Evolutionary conservation across 495 filamentous ascomycete species (phyloP).

Genomic region (Aspergillus nanangensis): DNA sequence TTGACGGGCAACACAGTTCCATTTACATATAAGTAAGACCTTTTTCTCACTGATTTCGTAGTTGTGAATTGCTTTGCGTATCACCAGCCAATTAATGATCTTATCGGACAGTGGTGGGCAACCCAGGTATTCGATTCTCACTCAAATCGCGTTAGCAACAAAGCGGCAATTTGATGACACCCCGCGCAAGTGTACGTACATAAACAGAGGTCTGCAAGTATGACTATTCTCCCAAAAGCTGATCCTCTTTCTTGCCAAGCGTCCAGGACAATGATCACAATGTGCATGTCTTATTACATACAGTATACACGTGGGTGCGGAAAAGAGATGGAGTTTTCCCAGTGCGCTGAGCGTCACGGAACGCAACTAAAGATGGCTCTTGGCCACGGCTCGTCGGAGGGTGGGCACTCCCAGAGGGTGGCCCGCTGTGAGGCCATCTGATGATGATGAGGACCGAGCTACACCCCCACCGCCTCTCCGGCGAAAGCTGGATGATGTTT

Average conservation of each 20-base stretch:
- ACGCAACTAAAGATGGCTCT: constrained; percentile 1
- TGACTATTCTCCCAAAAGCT: not conserved
- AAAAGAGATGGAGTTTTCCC: constrained; percentile 7
- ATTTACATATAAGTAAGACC: no score
- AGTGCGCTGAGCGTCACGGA: constrained; percentile 6
- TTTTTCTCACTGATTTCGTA: no score
- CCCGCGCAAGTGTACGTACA: not conserved
- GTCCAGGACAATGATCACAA: not conserved
- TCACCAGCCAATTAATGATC: not conserved
- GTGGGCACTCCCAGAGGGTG: no score
- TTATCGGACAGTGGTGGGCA: not conserved
- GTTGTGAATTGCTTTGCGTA: no score
- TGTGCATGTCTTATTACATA: constrained; percentile 3
- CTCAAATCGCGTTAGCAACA: not conserved
- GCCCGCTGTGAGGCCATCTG: no score
- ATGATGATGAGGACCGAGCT: no score
- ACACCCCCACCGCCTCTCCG: no score
- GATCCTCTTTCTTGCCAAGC: not conserved
- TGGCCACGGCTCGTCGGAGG: not conserved
- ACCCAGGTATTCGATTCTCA: not conserved
- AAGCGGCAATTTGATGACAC: constrained; percentile 2
- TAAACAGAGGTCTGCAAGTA: constrained; percentile 1
- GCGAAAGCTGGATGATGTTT: not conserved
- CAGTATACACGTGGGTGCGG: constrained; percentile 7
- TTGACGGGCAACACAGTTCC: no score